Evolutionary conservation across 2,329 filamentous ascomycete species (phyloP), one percentile per base, ranked within the genome.

Genomic region (Meredithiella fracta): DNA sequence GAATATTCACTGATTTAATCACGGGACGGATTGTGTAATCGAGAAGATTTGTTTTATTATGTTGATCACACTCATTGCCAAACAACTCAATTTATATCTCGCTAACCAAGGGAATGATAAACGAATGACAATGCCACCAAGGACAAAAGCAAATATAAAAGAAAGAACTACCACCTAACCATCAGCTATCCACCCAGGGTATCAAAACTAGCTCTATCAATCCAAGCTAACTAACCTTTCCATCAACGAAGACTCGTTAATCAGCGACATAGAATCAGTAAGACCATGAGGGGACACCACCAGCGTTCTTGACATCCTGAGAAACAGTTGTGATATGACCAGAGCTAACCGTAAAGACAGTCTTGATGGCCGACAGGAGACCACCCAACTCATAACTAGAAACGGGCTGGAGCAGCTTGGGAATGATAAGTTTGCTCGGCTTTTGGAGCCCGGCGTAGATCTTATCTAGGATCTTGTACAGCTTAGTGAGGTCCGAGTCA

Each of bases 381-480:
- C 57, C 57, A n/a, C 31, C 7, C 25, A 59, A 53, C 15, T 31
- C 42, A 17, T 42, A 53, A 23, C 53, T 34, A 34, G 26, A 22
- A 8, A 29, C 9, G 25, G 53, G 50, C 42, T 56, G 3, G 3
- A 44, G 31, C 3, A 50, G 3, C 15, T 22, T 8, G 31, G 57
- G 57, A 26, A 59, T 42, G 37, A 44, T 51, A 7, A 34, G 11
- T 4, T 56, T 47, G 25, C 25, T 53, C 31, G 56, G 42, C 15
- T 50, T 44, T 1, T 14, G 1, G 15, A 56, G 42, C 4, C 40
- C 44, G 11, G 4, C 15, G 22, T 53, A 50, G 4, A 59, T 11
- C 29, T 56, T 29, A 25, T 22, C 34, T 4, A 59, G 53, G 14
- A 40, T 38, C 6, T 23, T 31, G 50, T 38, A 53, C 42, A 59